These are phyloP conservation scores for Begonia peltatifolia DNA, from an alignment of 306 rosid genomes.

Conservation along the genomic window DNA sequence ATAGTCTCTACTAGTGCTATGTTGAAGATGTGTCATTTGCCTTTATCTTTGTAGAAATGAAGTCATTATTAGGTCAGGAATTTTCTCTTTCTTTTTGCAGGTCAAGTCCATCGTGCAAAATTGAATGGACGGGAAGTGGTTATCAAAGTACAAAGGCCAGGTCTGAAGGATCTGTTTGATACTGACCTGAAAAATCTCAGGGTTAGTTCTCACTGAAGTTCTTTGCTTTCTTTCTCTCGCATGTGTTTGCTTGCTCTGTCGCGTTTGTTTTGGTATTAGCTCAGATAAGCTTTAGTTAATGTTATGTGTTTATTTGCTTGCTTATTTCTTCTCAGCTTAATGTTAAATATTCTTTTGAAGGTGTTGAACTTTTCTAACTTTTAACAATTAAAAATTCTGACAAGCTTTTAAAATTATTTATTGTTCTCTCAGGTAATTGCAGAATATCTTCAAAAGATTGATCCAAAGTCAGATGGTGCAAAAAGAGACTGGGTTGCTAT, in stretches of 20 bases:
- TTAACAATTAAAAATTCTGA: too few species aligned
- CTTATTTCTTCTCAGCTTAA: background rate
- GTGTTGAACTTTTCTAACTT: background rate
- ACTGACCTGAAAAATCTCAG: slow-evolving; percentile 92
- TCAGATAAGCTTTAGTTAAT: too few species aligned
- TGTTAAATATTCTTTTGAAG: background rate
- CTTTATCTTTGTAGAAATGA: slow-evolving; percentile 4
- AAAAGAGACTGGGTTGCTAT: slow-evolving; percentile 99
- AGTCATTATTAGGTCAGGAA: background rate
- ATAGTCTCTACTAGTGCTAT: slow-evolving; percentile 1
- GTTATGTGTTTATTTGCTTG: background rate
- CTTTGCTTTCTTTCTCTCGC: background rate
- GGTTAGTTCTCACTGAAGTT: slow-evolving; percentile 40
- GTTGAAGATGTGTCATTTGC: background rate
- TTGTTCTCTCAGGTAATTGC: slow-evolving; percentile 65
- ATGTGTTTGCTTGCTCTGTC: background rate
- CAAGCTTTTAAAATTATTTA: too few species aligned
- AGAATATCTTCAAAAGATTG: slow-evolving; percentile 91
- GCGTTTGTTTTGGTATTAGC: slow-evolving; percentile 1
- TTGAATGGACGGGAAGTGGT: slow-evolving; percentile 78
- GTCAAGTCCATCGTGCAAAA: slow-evolving; percentile 98
- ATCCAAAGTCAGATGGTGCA: slow-evolving; percentile 98
- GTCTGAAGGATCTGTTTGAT: slow-evolving; percentile 91
- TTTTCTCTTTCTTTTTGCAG: slow-evolving; percentile 29
- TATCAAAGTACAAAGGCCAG: slow-evolving; percentile 96